Evolutionary conservation across 1,139 yeast genomes (phyloP).

Genomic region (Yamadazyma mexicana): DNA sequence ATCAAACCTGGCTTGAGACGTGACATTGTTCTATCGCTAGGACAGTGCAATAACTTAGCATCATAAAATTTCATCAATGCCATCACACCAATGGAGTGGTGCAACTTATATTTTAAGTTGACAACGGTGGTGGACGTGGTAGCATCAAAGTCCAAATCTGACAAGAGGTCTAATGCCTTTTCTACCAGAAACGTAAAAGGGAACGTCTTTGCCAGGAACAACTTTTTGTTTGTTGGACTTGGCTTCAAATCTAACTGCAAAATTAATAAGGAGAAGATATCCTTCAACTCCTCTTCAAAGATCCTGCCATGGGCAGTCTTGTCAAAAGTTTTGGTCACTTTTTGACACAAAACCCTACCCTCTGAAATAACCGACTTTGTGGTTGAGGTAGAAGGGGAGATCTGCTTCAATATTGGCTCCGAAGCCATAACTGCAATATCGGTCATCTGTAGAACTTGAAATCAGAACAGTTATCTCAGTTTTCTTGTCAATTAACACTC

Average conservation of each 20-base stretch:
- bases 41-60: conserved; percentile 74
- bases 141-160: conserved; percentile 46
- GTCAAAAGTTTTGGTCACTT: conserved; percentile 19
- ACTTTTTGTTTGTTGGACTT: conserved; percentile 8
- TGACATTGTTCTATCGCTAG: conserved; percentile 67
- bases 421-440: no score
- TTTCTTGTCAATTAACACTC: not conserved
- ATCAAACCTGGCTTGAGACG: conserved; percentile 31
- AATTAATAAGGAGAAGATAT: conserved; percentile 54
- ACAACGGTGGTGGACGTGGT: conserved; percentile 54
- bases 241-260: conserved; percentile 46
- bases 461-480: no score
- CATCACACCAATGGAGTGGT: conserved; percentile 48
- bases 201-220: conserved; percentile 21
- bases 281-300: conserved; percentile 56
- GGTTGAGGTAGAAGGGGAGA: no score
- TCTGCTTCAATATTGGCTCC: no score
- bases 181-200: conserved; percentile 57
- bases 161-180: conserved; percentile 55
- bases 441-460: no score
- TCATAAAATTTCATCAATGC: conserved; percentile 58
- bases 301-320: conserved; percentile 54
- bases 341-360: conserved; percentile 10
- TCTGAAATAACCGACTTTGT: not conserved
- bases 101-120: conserved; percentile 60